Conservation (phyloP, 2,329 filamentous ascomycete species). For the Phaeophleospora eucalypticola region DNA sequence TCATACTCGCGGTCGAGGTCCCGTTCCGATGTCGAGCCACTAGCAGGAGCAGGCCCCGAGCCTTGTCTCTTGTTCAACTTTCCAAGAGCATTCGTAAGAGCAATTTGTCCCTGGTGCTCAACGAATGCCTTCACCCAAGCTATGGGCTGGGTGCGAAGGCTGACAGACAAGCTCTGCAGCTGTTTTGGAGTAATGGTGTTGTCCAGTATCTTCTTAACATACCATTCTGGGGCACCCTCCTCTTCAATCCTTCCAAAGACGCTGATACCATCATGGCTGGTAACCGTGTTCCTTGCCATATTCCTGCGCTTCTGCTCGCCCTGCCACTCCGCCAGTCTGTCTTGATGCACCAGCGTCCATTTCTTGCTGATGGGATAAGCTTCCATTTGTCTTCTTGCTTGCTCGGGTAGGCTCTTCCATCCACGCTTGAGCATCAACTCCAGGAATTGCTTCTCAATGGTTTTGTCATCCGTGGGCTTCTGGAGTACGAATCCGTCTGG, state of each 20-base stretch:
- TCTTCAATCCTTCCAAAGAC: conserved; percentile 80
- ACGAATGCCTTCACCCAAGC: conserved; percentile 95
- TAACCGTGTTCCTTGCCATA: conserved; percentile 61
- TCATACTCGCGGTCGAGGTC: conserved; percentile 91
- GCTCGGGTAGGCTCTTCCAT: conserved; percentile 94
- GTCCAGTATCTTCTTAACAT: conserved; percentile 94
- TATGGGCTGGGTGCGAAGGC: conserved; percentile 90
- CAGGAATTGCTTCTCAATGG: conserved; percentile 88
- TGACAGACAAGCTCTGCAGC: conserved; percentile 88
- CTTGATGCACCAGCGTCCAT: conserved; percentile 95
- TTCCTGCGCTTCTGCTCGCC: conserved; percentile 85
- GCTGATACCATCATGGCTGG: conserved; percentile 58
- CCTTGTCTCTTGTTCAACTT: conserved; percentile 89
- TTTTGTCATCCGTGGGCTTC: conserved; percentile 71
- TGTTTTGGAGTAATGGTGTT: conserved; percentile 90
- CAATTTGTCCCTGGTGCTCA: conserved; percentile 94
- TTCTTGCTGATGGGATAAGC: conserved; percentile 93
- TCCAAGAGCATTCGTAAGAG: conserved; percentile 84
- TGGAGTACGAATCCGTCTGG: conserved; percentile 60
- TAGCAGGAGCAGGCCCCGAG: conserved; percentile 64
- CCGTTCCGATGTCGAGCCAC: conserved; percentile 62
- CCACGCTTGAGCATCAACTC: conserved; percentile 95
- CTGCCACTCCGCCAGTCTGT: conserved; percentile 88
- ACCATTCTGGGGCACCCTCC: conserved; percentile 96
- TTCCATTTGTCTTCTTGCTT: conserved; percentile 91